Conservation (phyloP, 805 yeast species). For the Yarrowia osloensis region DNA sequence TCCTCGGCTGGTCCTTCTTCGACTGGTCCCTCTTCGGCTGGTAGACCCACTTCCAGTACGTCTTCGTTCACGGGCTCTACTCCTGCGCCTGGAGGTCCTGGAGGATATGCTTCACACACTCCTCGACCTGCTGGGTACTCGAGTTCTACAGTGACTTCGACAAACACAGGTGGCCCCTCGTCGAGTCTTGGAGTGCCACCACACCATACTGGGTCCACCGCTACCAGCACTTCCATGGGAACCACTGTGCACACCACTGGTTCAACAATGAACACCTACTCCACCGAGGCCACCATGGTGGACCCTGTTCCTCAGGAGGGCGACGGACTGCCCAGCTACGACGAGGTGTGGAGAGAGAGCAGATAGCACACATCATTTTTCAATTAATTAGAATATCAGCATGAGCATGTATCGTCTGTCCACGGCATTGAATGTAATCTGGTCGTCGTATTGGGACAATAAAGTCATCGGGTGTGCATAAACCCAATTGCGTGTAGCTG, state of each 20-base stretch:
- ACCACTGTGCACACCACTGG: constrained; percentile 17
- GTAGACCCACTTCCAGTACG: constrained; percentile 6
- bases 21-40: background rate
- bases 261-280: background rate
- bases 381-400: background rate
- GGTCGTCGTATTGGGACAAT: constrained; percentile 16
- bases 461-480: constrained; percentile 26
- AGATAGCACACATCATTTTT: background rate
- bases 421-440: background rate
- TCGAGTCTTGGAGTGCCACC: constrained; percentile 1
- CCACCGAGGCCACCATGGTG: constrained; percentile 18
- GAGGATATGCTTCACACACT: constrained; percentile 13
- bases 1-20: constrained; percentile 5
- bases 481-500: constrained; percentile 4
- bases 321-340: constrained; percentile 12
- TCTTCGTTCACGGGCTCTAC: constrained; percentile 13
- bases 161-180: background rate
- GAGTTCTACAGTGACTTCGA: background rate
- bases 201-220: constrained; percentile 2
- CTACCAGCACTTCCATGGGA: constrained; percentile 10
- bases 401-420: background rate
- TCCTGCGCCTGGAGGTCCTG: constrained; percentile 19
- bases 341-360: constrained; percentile 11
- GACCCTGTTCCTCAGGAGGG: constrained; percentile 14
- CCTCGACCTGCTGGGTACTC: constrained; percentile 24